Conservation (phyloP, 257 asterid species). For the Sherardia arvensis region DNA sequence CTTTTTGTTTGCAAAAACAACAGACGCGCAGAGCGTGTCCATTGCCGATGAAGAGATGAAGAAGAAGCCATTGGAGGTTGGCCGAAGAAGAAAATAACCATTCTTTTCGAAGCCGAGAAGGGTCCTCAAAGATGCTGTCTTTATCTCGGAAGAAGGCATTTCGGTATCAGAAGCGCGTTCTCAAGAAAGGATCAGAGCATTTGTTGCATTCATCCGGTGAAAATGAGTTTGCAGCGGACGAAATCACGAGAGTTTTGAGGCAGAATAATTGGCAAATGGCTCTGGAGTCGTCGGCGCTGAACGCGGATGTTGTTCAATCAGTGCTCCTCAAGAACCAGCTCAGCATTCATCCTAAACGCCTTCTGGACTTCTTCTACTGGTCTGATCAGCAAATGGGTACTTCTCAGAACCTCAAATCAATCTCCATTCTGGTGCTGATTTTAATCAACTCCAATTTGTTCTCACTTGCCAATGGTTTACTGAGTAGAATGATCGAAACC, state of each 20-base stretch:
- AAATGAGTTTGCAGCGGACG: constrained; percentile 43
- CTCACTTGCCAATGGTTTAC: constrained; percentile 35
- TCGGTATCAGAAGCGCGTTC: constrained; percentile 1
- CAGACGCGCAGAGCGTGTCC: not conserved
- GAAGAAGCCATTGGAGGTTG: not conserved
- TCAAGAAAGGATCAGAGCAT: constrained; percentile 32
- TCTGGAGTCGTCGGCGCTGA: constrained; percentile 50
- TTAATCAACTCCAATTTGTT: constrained; percentile 50
- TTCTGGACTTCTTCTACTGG: constrained; percentile 69
- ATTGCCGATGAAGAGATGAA: not conserved
- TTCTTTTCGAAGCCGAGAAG: not conserved
- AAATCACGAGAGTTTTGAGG: constrained; percentile 44
- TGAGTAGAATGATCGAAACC: constrained; percentile 40
- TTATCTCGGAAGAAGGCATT: constrained; percentile 16
- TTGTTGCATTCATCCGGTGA: constrained; percentile 24
- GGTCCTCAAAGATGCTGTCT: constrained; percentile 12
- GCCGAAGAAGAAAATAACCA: constrained; percentile 1
- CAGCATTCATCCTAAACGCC: constrained; percentile 53
- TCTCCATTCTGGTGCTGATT: constrained; percentile 43
- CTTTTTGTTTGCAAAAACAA: not conserved
- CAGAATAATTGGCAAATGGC: constrained; percentile 55
- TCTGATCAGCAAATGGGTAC: constrained; percentile 48
- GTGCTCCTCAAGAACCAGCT: constrained; percentile 43
- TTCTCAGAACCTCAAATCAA: constrained; percentile 40
- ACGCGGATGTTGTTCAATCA: constrained; percentile 50